Evolutionary conservation across 768 basidiomycete species (phyloP).

Genomic region (Coprinopsis strossmayeri): DNA sequence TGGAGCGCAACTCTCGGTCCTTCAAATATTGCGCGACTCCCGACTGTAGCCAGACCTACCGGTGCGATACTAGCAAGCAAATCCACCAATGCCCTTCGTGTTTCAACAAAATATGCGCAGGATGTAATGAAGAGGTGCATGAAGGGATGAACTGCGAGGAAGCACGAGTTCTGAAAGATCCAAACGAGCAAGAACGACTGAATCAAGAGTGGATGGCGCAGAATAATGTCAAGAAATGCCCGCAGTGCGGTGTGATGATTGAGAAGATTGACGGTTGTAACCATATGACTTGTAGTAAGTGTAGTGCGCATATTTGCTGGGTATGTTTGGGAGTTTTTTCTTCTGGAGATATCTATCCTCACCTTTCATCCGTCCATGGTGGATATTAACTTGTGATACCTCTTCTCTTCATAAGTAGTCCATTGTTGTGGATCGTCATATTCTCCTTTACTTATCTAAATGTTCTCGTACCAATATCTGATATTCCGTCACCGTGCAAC

Average conservation of each 20-base stretch:
- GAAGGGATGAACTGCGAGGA: constrained; percentile 46
- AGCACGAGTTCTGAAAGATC: constrained; percentile 23
- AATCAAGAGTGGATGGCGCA: constrained; percentile 32
- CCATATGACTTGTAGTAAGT: constrained; percentile 42
- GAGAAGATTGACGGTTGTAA: constrained; percentile 51
- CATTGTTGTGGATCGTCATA: no score
- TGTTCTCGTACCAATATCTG: no score
- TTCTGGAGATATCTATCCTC: neutral
- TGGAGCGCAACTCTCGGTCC: constrained; percentile 47
- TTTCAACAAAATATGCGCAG: constrained; percentile 38
- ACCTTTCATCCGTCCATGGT: neutral
- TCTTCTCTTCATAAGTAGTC: no score
- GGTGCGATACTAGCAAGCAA: constrained; percentile 18
- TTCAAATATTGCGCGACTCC: constrained; percentile 68
- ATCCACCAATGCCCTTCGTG: constrained; percentile 47
- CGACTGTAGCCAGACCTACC: constrained; percentile 65
- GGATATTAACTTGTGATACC: neutral
- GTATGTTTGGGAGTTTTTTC: constrained; percentile 11
- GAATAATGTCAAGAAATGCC: constrained; percentile 40
- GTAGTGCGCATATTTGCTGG: constrained; percentile 35
- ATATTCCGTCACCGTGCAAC: no score
- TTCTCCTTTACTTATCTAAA: no score
- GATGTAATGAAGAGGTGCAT: constrained; percentile 44
- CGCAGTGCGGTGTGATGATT: constrained; percentile 36
- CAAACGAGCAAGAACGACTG: constrained; percentile 34